These are phyloP conservation scores for Cryptosporidium xiaoi DNA, from an alignment of 169 alveolate genomes.

Conservation along the genomic window DNA sequence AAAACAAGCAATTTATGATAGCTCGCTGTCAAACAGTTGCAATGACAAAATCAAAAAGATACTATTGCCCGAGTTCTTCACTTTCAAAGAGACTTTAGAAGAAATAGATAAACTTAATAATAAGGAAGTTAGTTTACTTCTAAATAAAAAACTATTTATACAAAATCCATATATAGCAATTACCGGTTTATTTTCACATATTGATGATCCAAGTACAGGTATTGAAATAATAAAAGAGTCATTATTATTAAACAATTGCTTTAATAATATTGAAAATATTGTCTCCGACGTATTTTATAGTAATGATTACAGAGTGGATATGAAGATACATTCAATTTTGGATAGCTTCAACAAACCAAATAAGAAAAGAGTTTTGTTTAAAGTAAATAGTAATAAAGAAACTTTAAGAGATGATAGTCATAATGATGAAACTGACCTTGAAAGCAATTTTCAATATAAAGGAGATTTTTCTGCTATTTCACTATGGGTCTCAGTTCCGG, in stretches of 20 bases:
- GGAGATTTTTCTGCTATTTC: background rate
- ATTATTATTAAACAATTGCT: constrained; percentile 18
- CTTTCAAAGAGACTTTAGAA: background rate
- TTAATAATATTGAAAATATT: background rate
- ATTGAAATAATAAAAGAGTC: constrained; percentile 36
- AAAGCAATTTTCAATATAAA: background rate
- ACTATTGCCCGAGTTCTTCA: constrained; percentile 35
- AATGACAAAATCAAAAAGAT: constrained; percentile 36
- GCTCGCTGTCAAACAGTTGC: constrained; percentile 14
- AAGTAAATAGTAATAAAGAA: constrained; percentile 3
- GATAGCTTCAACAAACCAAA: constrained; percentile 11
- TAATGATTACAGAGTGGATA: background rate
- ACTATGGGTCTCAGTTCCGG: constrained; percentile 30
- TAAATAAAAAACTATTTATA: constrained; percentile 27
- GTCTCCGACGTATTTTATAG: background rate
- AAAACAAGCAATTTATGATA: background rate
- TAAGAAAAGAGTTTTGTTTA: background rate
- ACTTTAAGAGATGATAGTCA: background rate
- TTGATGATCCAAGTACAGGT: constrained; percentile 16
- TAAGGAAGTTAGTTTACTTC: constrained; percentile 17
- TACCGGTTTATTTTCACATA: constrained; percentile 56
- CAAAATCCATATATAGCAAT: constrained; percentile 37
- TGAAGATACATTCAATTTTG: background rate
- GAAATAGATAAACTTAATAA: constrained; percentile 4
- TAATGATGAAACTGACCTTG: background rate